Conservation (phyloP, 2,329 filamentous ascomycete genomes). For the Myriosclerotinia duriaeana region DNA sequence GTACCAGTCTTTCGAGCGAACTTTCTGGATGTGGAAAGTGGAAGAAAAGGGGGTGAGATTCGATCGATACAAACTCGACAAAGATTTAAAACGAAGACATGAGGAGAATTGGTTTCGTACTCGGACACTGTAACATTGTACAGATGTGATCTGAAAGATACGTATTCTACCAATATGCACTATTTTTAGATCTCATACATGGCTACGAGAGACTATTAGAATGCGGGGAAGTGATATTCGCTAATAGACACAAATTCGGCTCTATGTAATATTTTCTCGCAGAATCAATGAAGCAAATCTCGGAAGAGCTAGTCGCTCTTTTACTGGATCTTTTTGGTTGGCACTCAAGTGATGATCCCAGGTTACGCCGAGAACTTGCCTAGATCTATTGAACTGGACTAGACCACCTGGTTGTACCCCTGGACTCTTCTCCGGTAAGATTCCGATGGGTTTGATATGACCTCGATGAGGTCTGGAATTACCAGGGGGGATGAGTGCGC, state of each 20-base stretch:
- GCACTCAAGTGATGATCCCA: no score
- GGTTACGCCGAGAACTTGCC: no score
- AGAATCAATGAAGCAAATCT: not conserved
- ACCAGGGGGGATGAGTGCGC: no score
- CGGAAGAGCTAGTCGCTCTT: not conserved
- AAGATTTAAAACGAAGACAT: not conserved
- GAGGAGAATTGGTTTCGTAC: not conserved
- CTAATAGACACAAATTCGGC: no score
- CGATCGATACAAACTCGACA: not conserved
- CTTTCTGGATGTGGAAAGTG: not conserved
- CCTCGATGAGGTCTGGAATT: no score
- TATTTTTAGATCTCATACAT: slow-evolving; percentile 1
- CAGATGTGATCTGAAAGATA: not conserved
- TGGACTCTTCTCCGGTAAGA: no score
- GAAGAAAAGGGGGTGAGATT: slow-evolving; percentile 11
- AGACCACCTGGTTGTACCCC: no score
- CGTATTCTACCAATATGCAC: not conserved
- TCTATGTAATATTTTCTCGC: no score
- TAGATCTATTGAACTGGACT: no score
- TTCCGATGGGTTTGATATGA: no score
- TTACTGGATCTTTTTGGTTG: no score
- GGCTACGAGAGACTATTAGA: not conserved
- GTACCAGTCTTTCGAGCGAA: not conserved
- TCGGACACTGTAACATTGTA: not conserved
- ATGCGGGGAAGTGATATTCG: not conserved